Percentiles rank a stretch among this genome's conserved stretches.
These are phyloP conservation scores for Blastocladiella emersonii DNA, from an alignment of 371 early-diverging fungal species.

Conservation along the genomic window DNA sequence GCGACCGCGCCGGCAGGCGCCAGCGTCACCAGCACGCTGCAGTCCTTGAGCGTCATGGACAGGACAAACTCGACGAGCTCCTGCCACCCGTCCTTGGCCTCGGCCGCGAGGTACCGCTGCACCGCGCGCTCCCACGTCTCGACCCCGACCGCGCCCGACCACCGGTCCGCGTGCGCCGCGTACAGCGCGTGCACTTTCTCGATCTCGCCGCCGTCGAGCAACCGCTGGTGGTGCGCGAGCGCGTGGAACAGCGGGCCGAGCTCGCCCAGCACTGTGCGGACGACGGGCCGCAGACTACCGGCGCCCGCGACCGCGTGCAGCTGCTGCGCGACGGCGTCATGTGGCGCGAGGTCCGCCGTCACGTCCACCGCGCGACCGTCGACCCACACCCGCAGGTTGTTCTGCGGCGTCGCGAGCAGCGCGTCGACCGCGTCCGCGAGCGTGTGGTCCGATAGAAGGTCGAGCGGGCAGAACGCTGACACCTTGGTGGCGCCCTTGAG, in stretches of 20 bases:
- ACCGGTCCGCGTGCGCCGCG: background rate
- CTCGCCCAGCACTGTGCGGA: background rate
- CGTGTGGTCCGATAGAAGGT: constrained; percentile 11
- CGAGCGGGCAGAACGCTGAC: constrained; percentile 14
- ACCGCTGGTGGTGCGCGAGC: constrained; percentile 10
- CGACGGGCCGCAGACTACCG: no score
- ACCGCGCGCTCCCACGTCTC: constrained; percentile 11
- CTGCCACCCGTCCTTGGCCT: constrained; percentile 10
- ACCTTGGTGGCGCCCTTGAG: constrained; percentile 9
- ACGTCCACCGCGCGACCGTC: constrained; percentile 6
- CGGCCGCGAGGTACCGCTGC: background rate
- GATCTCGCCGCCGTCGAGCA: constrained; percentile 13
- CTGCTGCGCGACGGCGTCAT: no score
- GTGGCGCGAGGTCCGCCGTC: no score
- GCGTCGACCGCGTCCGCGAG: constrained; percentile 11
- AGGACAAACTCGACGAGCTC: constrained; percentile 18
- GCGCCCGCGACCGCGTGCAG: no score
- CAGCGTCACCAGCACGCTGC: constrained; percentile 17
- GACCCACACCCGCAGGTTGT: constrained; percentile 19
- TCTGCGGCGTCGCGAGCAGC: constrained; percentile 12
- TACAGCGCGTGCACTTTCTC: constrained; percentile 16
- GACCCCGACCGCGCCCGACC: background rate
- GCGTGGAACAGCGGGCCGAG: constrained; percentile 7
- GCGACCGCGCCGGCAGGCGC: no score
- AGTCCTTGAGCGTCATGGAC: constrained; percentile 20